Evolutionary conservation across 306 rosid species (phyloP).

Genomic region (Quercus variabilis): DNA sequence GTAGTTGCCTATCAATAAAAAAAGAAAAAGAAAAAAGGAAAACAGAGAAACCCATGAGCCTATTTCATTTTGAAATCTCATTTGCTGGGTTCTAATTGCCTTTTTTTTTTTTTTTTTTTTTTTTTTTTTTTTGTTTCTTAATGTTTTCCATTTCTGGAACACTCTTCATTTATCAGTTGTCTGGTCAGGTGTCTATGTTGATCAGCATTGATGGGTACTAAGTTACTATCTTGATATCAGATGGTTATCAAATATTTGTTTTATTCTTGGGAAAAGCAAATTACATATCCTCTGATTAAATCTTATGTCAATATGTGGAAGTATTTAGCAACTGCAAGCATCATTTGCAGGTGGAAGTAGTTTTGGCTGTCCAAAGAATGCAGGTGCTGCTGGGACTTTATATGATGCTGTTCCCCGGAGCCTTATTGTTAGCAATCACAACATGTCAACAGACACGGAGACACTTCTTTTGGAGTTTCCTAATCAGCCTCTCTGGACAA

Average conservation of each 20-base stretch:
- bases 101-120: not conserved
- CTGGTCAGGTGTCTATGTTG: not conserved
- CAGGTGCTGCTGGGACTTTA: slow-evolving; percentile 97
- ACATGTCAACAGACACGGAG: slow-evolving; percentile 84
- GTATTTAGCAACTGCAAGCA: slow-evolving; percentile 8
- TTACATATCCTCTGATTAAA: not conserved
- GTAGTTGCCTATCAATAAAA: not conserved
- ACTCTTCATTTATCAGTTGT: not conserved
- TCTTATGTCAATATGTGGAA: not conserved
- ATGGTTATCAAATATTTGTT: not conserved
- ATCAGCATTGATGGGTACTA: not conserved
- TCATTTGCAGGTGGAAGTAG: slow-evolving; percentile 80
- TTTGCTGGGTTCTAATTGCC: not conserved
- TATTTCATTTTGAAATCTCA: not conserved
- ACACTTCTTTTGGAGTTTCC: slow-evolving; percentile 97
- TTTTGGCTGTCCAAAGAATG: slow-evolving; percentile 75
- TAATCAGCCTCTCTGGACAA: slow-evolving; percentile 92
- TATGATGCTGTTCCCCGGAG: slow-evolving; percentile 96
- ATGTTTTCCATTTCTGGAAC: not conserved
- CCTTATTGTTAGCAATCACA: slow-evolving; percentile 71
- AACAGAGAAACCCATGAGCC: too few relatives aligned
- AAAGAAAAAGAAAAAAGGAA: not conserved
- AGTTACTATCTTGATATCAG: not conserved
- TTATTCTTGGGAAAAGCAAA: not conserved
- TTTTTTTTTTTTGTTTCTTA: not conserved